These are phyloP conservation scores for Alternaria sp. DNA, from an alignment of 2,329 filamentous ascomycete species.

Conservation along the genomic window DNA sequence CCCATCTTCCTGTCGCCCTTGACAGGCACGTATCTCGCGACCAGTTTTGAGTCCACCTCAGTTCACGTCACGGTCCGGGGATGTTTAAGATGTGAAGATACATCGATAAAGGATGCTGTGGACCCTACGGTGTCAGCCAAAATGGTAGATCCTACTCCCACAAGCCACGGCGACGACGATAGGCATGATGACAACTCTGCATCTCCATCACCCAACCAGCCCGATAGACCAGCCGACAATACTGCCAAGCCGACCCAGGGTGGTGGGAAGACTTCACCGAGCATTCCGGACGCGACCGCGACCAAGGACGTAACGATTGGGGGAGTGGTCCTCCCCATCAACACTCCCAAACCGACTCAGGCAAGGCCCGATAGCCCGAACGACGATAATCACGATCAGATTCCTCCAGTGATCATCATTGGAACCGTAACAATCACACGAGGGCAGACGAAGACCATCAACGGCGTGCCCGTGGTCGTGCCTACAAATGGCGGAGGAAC, in stretches of 20 bases:
- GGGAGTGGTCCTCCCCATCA: slow-evolving; percentile 21
- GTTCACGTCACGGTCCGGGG: slow-evolving; percentile 35
- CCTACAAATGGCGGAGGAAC: slow-evolving; percentile 30
- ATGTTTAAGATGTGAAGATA: slow-evolving; percentile 29
- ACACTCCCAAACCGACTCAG: slow-evolving; percentile 23
- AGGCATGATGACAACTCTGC: background rate
- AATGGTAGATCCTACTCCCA: background rate
- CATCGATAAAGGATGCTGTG: background rate
- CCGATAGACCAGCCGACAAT: background rate
- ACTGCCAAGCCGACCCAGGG: slow-evolving; percentile 4
- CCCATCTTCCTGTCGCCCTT: slow-evolving; percentile 12
- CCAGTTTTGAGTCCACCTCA: slow-evolving; percentile 32
- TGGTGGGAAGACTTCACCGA: slow-evolving; percentile 5
- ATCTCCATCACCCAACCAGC: background rate
- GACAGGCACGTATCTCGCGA: slow-evolving; percentile 32
- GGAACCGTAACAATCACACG: slow-evolving; percentile 37
- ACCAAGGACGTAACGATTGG: slow-evolving; percentile 28
- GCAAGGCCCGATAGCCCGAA: slow-evolving; percentile 4
- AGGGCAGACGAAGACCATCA: slow-evolving; percentile 40
- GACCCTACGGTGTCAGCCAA: background rate
- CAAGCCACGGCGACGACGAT: background rate
- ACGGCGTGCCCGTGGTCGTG: slow-evolving; percentile 39
- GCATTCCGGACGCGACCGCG: slow-evolving; percentile 12
- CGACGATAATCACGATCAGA: background rate
- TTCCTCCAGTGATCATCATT: slow-evolving; percentile 27